Evolutionary conservation across 495 filamentous ascomycete species (phyloP), one percentile per base, ranked within the genome.

Genomic region (Pseudevernia furfuracea): DNA sequence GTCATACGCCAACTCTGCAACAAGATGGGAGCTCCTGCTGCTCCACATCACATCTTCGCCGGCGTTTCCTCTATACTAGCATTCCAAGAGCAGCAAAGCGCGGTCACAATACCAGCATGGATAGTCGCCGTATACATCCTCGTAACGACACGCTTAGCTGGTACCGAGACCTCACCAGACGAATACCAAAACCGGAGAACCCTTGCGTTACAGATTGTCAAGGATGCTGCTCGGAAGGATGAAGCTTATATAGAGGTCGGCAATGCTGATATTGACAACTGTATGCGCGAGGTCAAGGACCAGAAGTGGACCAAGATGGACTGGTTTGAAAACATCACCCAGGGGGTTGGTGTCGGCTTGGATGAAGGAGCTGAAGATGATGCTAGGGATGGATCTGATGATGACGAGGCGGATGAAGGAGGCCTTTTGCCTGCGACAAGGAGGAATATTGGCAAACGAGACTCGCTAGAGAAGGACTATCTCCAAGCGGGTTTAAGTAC

Each of bases 81-180:
- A 8, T n/a, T 67, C 59, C 52, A 58, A 56, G 25, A 48, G 34
- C 23, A 49, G 28, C 30, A 32, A 34, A 37, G 59, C 65, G 60
- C 69, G 64, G 64, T 71, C n/a, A 74, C 83, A 68, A 46, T 82
- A 2, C 75, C 81, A 0, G 70, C 82, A 0, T 69, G 89, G 21
- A 74, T 90, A n/a, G 85, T 88, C 1, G 87, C 87, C 0, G 72
- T 94, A 1, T 88, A 85, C 66, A 85, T 91, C 66, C 84, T 88
- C 60, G 82, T 78, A 2, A 68, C 77, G 4, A 78, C 77, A 53
- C 74, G 79, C 14, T 69, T 82, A 58, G 72, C 55, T 68, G 74
- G 72, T 48, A 73, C 23, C 72, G 75, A 66, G 48, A 72, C 67
- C 67, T 76, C 48, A 39, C 76, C 65, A 59, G 77, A 76, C 21